Base-by-base conservation (phyloP, 805 yeast genomes). In the Metschnikowia vanudenii region DNA sequence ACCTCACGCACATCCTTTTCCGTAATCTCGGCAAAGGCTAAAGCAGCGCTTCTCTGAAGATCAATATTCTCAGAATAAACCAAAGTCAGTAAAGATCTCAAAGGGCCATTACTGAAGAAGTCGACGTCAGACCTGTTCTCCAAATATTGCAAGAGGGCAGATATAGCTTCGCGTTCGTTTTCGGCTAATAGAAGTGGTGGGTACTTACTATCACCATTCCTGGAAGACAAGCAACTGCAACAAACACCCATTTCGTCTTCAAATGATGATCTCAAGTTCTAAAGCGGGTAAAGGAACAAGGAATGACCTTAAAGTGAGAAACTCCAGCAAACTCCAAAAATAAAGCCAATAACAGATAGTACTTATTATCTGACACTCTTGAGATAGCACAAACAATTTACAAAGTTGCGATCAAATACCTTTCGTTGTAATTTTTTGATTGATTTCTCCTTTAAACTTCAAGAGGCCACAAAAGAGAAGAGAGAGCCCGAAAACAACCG, bases 21-120 rank as follows among this genome's bases (percentile, higher is more conserved):
- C 32, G 99, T 94, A 46, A 94, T 92, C 66, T 94, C 99, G 13
- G 98, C 98, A 75, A 94, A 94, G 6, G 99, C 98, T 53, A 94
- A 76, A 6, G 99, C 98, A 3, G 99, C 99, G 63, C 96, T 85
- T 63, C 98, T 81, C 68, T 92, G 98, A 46, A 94, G 76, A 65
- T 94, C 97, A 52, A 92, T 80, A 62, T 94, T 94, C 57, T 94
- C 97, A 1, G 97, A 88, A 64, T 92, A 88, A 1, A 94, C 99
- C 57, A 94, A 76, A 0, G 97, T 92, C 49, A 92, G 85, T 52
- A 94, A 76, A 2, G 98, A 97, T 53, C 87, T 79, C 42, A 94
- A 73, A 0, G 96, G 96, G 3, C 96, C 92, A 54, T 83, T 84
- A 46, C 82, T 76, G 70, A 91, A 92, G 59, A 94, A 90, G 68